phyloP scores from a whole-genome alignment of 2,329 filamentous ascomycete genomes.

The Diaporthe velutina region DNA sequence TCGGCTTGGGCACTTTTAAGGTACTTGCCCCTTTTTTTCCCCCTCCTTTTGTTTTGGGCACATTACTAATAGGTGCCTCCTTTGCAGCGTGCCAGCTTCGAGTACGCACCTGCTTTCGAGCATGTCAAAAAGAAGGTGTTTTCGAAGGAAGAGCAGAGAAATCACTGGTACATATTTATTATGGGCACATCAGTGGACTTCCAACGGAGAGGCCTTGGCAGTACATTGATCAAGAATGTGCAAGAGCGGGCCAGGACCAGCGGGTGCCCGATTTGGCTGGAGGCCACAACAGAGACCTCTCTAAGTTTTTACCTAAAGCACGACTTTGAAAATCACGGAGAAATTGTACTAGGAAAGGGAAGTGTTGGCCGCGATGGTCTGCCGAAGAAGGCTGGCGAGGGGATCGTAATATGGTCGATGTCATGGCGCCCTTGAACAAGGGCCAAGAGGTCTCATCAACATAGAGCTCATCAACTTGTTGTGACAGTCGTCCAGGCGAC shows the following conservation, averaged over 20 bases:
- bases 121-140: neutral
- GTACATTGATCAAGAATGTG: neutral
- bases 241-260: slow-evolving; percentile 3
- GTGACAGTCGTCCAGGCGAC: too few species aligned
- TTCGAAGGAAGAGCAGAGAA: neutral
- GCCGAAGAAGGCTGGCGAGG: too few species aligned
- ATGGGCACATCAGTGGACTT: slow-evolving; percentile 11
- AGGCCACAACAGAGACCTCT: slow-evolving; percentile 15
- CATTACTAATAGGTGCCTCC: neutral
- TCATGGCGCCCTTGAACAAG: too few species aligned
- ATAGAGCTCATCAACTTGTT: too few species aligned
- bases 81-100: slow-evolving; percentile 14
- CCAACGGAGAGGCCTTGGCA: neutral
- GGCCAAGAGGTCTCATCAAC: too few species aligned
- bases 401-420: too few species aligned
- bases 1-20: neutral
- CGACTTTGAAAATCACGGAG: too few species aligned
- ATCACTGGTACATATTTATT: slow-evolving; percentile 30
- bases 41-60: too few species aligned
- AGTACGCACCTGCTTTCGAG: neutral
- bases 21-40: neutral
- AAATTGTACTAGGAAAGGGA: too few species aligned
- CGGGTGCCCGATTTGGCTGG: slow-evolving; percentile 21
- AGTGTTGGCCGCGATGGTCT: too few species aligned
- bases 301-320: too few species aligned